Conservation (phyloP, 208 protist genomes). For the Leishmania gerbilli region DNA sequence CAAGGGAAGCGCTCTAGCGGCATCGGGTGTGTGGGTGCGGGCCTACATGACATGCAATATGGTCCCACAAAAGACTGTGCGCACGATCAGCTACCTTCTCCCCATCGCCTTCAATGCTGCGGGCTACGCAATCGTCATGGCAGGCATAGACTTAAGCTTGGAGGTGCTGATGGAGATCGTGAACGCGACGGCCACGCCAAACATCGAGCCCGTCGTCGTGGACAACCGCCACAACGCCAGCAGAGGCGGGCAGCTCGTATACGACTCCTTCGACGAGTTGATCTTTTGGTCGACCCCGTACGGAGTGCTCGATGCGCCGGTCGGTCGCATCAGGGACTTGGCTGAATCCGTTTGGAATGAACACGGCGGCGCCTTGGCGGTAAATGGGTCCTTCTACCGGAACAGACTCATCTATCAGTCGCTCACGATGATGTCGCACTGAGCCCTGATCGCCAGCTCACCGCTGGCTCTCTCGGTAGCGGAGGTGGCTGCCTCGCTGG, state of each 20-base stretch:
- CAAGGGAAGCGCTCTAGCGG: constrained; percentile 23
- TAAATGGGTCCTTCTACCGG: constrained; percentile 46
- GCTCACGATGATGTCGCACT: constrained; percentile 59
- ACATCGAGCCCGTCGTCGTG: constrained; percentile 46
- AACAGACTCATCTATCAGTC: constrained; percentile 60
- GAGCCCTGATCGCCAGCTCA: constrained; percentile 44
- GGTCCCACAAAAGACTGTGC: constrained; percentile 19
- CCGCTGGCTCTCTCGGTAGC: constrained; percentile 51
- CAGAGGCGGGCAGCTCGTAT: constrained; percentile 43
- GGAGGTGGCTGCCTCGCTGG: constrained; percentile 41
- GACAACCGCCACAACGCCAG: constrained; percentile 35
- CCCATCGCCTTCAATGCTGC: constrained; percentile 35
- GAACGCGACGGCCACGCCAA: constrained; percentile 32
- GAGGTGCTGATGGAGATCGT: constrained; percentile 32
- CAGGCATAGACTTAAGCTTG: constrained; percentile 44
- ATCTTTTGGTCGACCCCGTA: constrained; percentile 38
- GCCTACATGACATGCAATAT: constrained; percentile 18
- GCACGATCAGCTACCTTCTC: constrained; percentile 39
- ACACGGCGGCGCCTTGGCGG: constrained; percentile 21
- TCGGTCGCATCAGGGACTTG: constrained; percentile 38
- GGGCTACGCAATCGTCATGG: constrained; percentile 27
- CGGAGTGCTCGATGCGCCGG: constrained; percentile 29
- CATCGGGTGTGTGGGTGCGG: constrained; percentile 35
- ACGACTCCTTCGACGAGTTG: constrained; percentile 41
- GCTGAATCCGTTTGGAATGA: constrained; percentile 30